Percentiles rank a stretch among this genome's conserved stretches.
Conservation (phyloP, 441 rosid species). For the Pelargonium citronellum region DNA sequence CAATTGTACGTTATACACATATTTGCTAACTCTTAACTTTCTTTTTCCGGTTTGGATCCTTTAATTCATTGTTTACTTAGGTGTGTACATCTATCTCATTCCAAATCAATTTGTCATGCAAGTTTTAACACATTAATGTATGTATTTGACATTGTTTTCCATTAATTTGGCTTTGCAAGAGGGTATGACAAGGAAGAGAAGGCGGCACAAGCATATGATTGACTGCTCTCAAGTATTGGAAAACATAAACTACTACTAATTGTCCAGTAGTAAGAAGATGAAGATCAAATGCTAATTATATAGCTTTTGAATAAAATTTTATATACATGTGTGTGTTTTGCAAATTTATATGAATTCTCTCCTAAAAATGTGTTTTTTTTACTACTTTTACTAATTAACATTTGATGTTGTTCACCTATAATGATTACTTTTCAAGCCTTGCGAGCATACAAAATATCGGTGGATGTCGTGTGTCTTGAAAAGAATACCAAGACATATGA, state of each 20-base stretch:
- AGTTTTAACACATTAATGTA: no score
- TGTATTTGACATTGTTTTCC: no score
- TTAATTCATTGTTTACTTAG: slow-evolving; percentile 43
- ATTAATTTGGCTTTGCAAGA: slow-evolving; percentile 34
- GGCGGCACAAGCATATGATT: slow-evolving; percentile 95
- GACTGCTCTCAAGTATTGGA: slow-evolving; percentile 95
- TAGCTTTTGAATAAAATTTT: background rate
- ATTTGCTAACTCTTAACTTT: background rate
- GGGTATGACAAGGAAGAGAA: slow-evolving; percentile 99
- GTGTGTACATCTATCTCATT: slow-evolving; percentile 38
- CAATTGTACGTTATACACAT: no score
- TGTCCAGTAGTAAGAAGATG: slow-evolving; percentile 58
- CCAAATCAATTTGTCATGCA: background rate
- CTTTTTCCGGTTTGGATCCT: background rate
- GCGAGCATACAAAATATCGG: no score
- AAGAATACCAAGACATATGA: no score
- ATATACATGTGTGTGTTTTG: background rate
- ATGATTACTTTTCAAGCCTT: no score
- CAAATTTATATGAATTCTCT: no score
- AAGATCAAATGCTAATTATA: background rate
- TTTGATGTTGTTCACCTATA: no score
- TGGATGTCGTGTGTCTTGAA: no score
- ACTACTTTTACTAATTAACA: no score
- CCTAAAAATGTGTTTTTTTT: no score
- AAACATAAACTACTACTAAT: slow-evolving; percentile 86